phyloP scores from a whole-genome alignment of 106 monocot species.

The Cymbidium sinense region DNA sequence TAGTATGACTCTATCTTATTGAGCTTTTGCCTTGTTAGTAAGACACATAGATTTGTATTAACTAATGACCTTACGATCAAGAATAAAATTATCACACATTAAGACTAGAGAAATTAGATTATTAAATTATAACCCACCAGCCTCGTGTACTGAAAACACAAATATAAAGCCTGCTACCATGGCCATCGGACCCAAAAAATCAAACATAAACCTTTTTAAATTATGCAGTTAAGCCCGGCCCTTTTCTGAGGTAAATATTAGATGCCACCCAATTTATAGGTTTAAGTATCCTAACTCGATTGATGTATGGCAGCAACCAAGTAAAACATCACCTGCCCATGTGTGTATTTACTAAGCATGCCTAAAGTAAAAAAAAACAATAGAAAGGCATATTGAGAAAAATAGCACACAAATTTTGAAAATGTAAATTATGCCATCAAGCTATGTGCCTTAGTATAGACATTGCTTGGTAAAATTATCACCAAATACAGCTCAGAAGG shows the following conservation, averaged over 20 bases:
- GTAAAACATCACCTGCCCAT: not conserved
- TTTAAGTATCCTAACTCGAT: not conserved
- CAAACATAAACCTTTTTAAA: not conserved
- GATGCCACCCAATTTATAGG: not conserved
- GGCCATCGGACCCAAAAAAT: not conserved
- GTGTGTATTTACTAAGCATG: not conserved
- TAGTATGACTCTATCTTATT: too few species aligned
- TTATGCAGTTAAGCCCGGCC: not conserved
- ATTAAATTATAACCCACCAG: not conserved
- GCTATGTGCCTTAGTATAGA: too few species aligned
- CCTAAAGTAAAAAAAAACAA: not conserved
- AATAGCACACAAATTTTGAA: not conserved
- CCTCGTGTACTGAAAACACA: not conserved
- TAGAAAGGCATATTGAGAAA: not conserved
- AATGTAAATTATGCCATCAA: not conserved
- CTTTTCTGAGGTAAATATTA: not conserved
- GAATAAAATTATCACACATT: too few species aligned
- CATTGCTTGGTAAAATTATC: too few species aligned
- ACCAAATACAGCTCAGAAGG: too few species aligned
- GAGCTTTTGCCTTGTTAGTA: too few species aligned
- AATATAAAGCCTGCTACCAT: not conserved
- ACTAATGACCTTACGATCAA: too few species aligned
- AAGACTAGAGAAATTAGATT: not conserved
- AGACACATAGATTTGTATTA: too few species aligned
- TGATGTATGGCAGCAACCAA: not conserved